Evolutionary conservation across 805 yeast genomes (phyloP), one percentile per base, ranked within the genome.

Genomic region (Suhomyces faveliae): DNA sequence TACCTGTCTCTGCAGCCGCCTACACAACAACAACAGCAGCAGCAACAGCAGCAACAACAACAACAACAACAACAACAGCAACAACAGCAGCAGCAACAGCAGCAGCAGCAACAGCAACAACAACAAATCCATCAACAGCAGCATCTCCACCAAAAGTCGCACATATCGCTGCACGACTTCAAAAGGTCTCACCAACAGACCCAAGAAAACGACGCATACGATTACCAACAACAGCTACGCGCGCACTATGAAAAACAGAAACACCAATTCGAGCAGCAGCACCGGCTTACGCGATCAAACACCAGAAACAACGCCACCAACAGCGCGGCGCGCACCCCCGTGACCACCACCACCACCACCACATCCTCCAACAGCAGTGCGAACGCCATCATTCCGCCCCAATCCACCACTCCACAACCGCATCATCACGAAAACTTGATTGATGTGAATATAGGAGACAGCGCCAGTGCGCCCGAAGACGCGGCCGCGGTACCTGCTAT

Each of bases 211-310:
- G 37, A n/a, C 19, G 43, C 35, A 24, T 51, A 46, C 40, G 59
- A 54, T 21, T 60, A 61, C 24, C 60, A 59, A 30, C 62, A 58
- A 15, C 67, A 56, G 35, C 53, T 61, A 35, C 51, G 65, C 39
- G 59, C 58, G 12, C 61, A 57, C 13, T 60, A 60, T 40, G 59
- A 62, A 29, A 61, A 60, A 33, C 64, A 61, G 46, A 52, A 57
- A 44, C 66, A 41, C 24, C 58, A 57, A 9, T 49, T 29, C 27
- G 51, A 49, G 12, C 45, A 30, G 30, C 48, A 45, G 20, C 45
- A 46, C 8, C 24, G 52, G 10, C 20, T 39, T 9, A 42, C 52
- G 7, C 38, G 50, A 4, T 42, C 47, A 8, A 38, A 41, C 22
- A 42, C 47, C 27, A 30, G 52, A 17, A 27, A 17, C 21, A 40